These are phyloP conservation scores for Exophiala xenobiotica DNA, from an alignment of 2,329 filamentous ascomycete genomes.

Conservation along the genomic window DNA sequence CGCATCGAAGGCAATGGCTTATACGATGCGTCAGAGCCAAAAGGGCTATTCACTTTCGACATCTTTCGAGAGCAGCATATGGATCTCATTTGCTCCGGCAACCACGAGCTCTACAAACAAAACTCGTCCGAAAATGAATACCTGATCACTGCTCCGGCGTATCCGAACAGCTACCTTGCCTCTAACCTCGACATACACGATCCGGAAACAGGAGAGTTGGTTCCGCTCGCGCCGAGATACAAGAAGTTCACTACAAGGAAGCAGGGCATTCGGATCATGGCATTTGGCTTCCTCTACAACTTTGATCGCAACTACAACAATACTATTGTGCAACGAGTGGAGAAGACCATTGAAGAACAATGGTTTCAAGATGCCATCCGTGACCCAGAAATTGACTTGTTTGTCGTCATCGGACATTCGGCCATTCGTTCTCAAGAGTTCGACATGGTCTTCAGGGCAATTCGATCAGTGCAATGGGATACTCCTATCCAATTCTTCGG, in stretches of 20 bases:
- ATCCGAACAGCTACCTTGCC: constrained; percentile 75
- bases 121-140: constrained; percentile 78
- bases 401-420: constrained; percentile 83
- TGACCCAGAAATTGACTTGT: constrained; percentile 78
- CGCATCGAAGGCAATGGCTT: constrained; percentile 91
- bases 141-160: constrained; percentile 77
- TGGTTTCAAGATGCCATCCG: constrained; percentile 88
- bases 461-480: constrained; percentile 73
- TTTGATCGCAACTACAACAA: constrained; percentile 91
- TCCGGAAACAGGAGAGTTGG: constrained; percentile 65
- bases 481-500: constrained; percentile 90
- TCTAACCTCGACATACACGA: constrained; percentile 91
- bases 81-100: constrained; percentile 83
- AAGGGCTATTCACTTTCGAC: constrained; percentile 83
- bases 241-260: constrained; percentile 91
- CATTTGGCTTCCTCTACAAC: constrained; percentile 93
- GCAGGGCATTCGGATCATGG: constrained; percentile 76
- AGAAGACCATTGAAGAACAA: constrained; percentile 73
- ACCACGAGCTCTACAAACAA: constrained; percentile 89
- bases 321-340: constrained; percentile 76
- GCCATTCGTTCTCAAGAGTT: constrained; percentile 79
- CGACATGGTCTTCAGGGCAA: constrained; percentile 71
- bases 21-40: constrained; percentile 84
- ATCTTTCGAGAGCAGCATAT: constrained; percentile 80
- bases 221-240: constrained; percentile 77